A percentile compares a stretch with the other conserved stretches of the same genome.
These are phyloP conservation scores for Boletus tylopilopsis DNA, from an alignment of 768 basidiomycete genomes.

Conservation along the genomic window DNA sequence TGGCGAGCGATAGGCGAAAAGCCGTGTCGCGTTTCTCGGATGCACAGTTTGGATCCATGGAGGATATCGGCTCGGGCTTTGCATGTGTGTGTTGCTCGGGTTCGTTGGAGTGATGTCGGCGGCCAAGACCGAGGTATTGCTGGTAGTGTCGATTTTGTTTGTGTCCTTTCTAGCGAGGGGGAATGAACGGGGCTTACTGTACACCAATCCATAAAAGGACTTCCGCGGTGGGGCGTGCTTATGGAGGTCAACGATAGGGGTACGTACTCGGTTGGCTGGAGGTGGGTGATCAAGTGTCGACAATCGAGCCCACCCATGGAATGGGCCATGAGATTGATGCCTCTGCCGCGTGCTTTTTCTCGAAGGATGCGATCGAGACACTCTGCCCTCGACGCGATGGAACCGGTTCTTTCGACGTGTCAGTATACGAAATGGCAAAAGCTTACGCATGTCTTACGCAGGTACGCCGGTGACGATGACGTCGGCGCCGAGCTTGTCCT, in stretches of 20 bases:
- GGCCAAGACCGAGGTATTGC: constrained; percentile 92
- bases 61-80: background rate
- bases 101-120: constrained; percentile 33
- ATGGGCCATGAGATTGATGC: constrained; percentile 91
- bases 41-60: background rate
- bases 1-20: constrained; percentile 50
- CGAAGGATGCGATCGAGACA: constrained; percentile 71
- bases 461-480: constrained; percentile 97
- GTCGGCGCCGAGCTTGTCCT: constrained; percentile 81
- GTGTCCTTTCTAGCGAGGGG: constrained; percentile 5
- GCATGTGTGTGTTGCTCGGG: background rate
- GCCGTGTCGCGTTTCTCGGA: constrained; percentile 31
- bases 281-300: constrained; percentile 84
- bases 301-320: constrained; percentile 99
- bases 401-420: constrained; percentile 69
- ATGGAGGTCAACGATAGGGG: constrained; percentile 87
- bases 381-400: constrained; percentile 76
- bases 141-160: constrained; percentile 30
- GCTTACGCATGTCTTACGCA: constrained; percentile 49
- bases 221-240: constrained; percentile 92
- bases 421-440: background rate
- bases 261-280: constrained; percentile 76
- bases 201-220: constrained; percentile 99
- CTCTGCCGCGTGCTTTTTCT: constrained; percentile 62
- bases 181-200: constrained; percentile 45